Conservation (phyloP, 306 rosid genomes). For the Malus fusca region DNA sequence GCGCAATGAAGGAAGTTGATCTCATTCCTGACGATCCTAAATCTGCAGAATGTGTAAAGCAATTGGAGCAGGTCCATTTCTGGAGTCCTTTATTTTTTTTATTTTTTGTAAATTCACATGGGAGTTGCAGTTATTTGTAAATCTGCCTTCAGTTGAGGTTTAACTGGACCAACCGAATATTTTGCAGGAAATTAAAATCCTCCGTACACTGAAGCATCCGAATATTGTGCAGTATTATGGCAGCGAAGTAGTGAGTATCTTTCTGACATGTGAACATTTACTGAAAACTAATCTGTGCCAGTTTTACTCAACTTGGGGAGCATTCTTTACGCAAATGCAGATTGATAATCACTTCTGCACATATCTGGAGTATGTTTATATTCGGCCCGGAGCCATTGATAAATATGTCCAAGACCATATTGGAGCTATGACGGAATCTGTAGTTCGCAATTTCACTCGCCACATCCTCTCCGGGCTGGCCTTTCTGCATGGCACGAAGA, state of each 20-base stretch:
- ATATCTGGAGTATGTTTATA: slow-evolving; percentile 77
- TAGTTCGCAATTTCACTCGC: slow-evolving; percentile 72
- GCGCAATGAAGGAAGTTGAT: slow-evolving; percentile 94
- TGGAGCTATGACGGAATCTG: slow-evolving; percentile 71
- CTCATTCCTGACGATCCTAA: slow-evolving; percentile 81
- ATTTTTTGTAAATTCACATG: not conserved
- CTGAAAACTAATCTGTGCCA: not conserved
- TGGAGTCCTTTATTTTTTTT: slow-evolving; percentile 4
- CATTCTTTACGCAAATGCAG: slow-evolving; percentile 27
- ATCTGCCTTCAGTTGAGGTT: not conserved
- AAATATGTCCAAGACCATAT: slow-evolving; percentile 64
- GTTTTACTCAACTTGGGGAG: not conserved
- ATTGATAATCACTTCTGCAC: slow-evolving; percentile 63
- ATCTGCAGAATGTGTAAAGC: slow-evolving; percentile 68
- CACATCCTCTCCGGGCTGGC: slow-evolving; percentile 81
- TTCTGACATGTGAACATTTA: slow-evolving; percentile 1
- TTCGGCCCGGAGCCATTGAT: slow-evolving; percentile 70
- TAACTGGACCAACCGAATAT: no score
- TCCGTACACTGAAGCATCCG: slow-evolving; percentile 64
- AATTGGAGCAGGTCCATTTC: slow-evolving; percentile 70
- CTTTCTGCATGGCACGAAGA: slow-evolving; percentile 62
- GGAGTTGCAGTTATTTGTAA: not conserved
- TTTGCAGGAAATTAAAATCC: slow-evolving; percentile 78
- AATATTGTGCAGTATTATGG: slow-evolving; percentile 85
- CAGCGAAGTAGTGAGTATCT: slow-evolving; percentile 65